Conservation (phyloP, 176 grass and related monocot genomes). For the Hordeum marinum region DNA sequence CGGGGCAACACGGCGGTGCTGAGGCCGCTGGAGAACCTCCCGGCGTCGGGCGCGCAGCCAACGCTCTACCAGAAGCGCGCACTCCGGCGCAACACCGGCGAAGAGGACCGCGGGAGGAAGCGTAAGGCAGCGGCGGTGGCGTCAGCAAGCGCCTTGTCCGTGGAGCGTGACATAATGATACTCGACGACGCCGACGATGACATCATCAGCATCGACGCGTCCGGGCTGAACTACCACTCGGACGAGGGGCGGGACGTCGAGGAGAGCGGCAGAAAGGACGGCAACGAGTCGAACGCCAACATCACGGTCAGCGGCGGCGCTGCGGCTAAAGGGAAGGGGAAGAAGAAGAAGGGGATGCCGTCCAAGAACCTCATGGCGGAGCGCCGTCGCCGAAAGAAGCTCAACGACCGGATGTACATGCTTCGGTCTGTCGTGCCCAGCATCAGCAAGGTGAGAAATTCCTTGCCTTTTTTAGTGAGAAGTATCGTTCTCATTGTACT, state of each 20-base stretch:
- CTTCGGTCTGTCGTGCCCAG: constrained; percentile 95
- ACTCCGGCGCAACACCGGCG: constrained; percentile 66
- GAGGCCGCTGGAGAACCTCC: constrained; percentile 76
- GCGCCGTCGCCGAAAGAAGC: constrained; percentile 93
- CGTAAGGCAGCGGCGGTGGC: constrained; percentile 31
- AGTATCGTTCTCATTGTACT: too few species aligned
- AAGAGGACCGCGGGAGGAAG: constrained; percentile 62
- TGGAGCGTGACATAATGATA: constrained; percentile 11
- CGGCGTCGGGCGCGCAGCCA: constrained; percentile 69
- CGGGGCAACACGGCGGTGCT: constrained; percentile 69
- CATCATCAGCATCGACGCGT: constrained; percentile 72
- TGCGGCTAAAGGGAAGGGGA: constrained; percentile 54
- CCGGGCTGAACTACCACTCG: constrained; percentile 82
- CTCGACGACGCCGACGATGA: constrained; percentile 61
- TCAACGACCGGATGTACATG: constrained; percentile 98
- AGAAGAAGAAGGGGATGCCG: constrained; percentile 85
- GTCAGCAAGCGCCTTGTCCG: background rate
- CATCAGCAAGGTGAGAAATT: constrained; percentile 94
- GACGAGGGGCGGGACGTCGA: constrained; percentile 54
- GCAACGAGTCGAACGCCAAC: constrained; percentile 51
- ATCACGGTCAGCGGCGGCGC: constrained; percentile 56
- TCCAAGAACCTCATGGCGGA: constrained; percentile 99
- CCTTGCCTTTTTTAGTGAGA: background rate
- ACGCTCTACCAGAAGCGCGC: constrained; percentile 96
- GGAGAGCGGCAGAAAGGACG: constrained; percentile 49